A percentile compares a stretch with the other conserved stretches of the same genome.
Conservation (phyloP, 257 asterid species). For the Primulina tabacum region DNA sequence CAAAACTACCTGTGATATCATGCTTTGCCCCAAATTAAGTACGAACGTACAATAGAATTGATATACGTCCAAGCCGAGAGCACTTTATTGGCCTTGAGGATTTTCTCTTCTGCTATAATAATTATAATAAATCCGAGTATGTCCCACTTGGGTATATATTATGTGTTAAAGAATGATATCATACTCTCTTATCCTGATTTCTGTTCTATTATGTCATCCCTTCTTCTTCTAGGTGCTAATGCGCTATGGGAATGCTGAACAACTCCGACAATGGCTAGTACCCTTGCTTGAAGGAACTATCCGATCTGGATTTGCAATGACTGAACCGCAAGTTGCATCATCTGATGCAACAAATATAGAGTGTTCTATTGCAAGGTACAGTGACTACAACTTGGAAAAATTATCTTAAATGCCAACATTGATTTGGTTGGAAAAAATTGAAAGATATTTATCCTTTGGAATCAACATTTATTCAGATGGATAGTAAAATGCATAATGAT, state of each 20-base stretch:
- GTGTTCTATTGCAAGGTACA: slow-evolving; percentile 85
- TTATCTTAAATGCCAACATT: slow-evolving; percentile 1
- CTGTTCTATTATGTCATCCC: not conserved
- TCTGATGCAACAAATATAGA: slow-evolving; percentile 97
- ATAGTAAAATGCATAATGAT: too few species aligned
- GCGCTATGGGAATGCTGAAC: slow-evolving; percentile 87
- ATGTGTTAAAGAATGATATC: not conserved
- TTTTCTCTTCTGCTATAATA: not conserved
- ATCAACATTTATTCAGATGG: not conserved
- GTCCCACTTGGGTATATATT: not conserved
- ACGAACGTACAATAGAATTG: not conserved
- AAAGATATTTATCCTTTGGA: not conserved
- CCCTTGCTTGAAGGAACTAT: slow-evolving; percentile 88
- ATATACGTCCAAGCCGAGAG: not conserved
- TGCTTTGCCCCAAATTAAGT: not conserved
- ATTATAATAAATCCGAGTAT: not conserved
- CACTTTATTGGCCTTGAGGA: not conserved
- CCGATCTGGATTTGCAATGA: slow-evolving; percentile 97
- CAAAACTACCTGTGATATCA: not conserved
- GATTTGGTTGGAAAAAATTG: slow-evolving; percentile 2
- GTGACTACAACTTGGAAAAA: not conserved
- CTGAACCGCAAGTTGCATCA: slow-evolving; percentile 97
- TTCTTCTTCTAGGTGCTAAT: slow-evolving; percentile 58
- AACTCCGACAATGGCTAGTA: slow-evolving; percentile 74
- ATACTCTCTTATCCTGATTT: slow-evolving; percentile 4